phyloP scores from a whole-genome alignment of 1,284 basidiomycete genomes.

The Trichosporon sp. region DNA sequence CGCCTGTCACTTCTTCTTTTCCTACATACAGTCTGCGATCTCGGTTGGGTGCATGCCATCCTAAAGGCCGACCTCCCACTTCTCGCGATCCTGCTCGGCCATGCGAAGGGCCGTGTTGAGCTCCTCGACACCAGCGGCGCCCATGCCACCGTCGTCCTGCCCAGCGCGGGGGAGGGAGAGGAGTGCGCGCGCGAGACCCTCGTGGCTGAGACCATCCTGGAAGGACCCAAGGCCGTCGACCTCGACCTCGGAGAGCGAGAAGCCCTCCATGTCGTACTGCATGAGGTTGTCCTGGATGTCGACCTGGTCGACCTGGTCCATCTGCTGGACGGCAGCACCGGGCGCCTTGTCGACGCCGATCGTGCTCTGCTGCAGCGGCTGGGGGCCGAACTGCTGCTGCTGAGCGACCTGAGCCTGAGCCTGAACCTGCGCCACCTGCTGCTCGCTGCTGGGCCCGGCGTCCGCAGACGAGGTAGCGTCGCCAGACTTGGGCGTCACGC shows the following conservation, averaged over 20 bases:
- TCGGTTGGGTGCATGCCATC: not conserved
- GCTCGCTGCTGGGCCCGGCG: not conserved
- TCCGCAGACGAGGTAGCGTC: not conserved
- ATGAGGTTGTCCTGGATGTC: slow-evolving; percentile 46
- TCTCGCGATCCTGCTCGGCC: slow-evolving; percentile 30
- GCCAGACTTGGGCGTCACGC: not conserved
- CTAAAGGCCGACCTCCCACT: slow-evolving; percentile 25
- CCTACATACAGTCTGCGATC: not conserved
- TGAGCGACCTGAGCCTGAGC: slow-evolving; percentile 3
- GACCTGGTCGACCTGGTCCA: slow-evolving; percentile 18
- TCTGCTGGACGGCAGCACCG: not conserved
- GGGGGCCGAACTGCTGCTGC: slow-evolving; percentile 14
- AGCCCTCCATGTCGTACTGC: slow-evolving; percentile 60
- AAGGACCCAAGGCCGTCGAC: slow-evolving; percentile 10
- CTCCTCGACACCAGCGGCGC: slow-evolving; percentile 21
- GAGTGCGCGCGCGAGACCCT: slow-evolving; percentile 34
- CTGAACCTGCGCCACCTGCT: not conserved
- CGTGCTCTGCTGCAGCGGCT: slow-evolving; percentile 8
- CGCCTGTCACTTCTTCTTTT: not conserved
- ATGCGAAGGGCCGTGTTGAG: slow-evolving; percentile 31
- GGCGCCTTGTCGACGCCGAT: not conserved
- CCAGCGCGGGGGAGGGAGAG: slow-evolving; percentile 31
- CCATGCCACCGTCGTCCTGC: slow-evolving; percentile 21
- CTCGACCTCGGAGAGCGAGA: slow-evolving; percentile 10
- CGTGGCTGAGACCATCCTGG: slow-evolving; percentile 26